Evolutionary conservation across 2,329 filamentous ascomycete genomes (phyloP), one percentile per base, ranked within the genome.

Genomic region (Pseudopithomyces chartarum): DNA sequence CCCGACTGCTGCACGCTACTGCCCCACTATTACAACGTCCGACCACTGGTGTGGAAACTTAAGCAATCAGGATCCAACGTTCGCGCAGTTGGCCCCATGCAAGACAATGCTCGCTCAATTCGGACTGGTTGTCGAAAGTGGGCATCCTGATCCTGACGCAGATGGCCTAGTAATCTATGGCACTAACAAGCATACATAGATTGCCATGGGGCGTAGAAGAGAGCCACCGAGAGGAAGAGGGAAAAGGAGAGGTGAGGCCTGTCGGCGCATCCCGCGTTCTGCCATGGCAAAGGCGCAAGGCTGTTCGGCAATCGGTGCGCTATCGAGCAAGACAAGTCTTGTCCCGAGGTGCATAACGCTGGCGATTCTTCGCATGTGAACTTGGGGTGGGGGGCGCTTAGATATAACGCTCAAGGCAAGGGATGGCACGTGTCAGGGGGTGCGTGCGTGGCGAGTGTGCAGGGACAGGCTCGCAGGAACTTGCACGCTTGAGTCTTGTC

Each of bases 251-350:
- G 26, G 26, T 29, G 17, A 19, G 15, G 38, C 15, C 12, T 36
- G 11, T n/a, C 11, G 34, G 11, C 5, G 34, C 12, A 13, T 13
- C 34, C 34, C 34, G 34, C 34, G 26, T 8, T 29, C 26, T 29
- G 26, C 26, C 22, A 36, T 19, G 17, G 46, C 23, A 38, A 26
- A 38, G 34, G 46, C 22, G 26, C 47, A 50, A n/a, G 47, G 47
- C 36, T 50, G 36, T 32, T 51, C 48, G 48, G 48, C 48, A 51
- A 51, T 51, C 48, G 48, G 34, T 36, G 26, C 34, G 33, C 48
- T 51, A 51, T 51, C 48, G 38, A 36, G 19, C 26, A 29, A 42
- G 12, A 34, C 23, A 51, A 34, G 8, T 40, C 48, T 51, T 51
- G 48, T 51, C 48, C 48, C 48, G 48, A 51, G 48, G 48, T 34